Evolutionary conservation across 2,329 filamentous ascomycete genomes (phyloP).

Genomic region (Endoconidiophora laricicola): DNA sequence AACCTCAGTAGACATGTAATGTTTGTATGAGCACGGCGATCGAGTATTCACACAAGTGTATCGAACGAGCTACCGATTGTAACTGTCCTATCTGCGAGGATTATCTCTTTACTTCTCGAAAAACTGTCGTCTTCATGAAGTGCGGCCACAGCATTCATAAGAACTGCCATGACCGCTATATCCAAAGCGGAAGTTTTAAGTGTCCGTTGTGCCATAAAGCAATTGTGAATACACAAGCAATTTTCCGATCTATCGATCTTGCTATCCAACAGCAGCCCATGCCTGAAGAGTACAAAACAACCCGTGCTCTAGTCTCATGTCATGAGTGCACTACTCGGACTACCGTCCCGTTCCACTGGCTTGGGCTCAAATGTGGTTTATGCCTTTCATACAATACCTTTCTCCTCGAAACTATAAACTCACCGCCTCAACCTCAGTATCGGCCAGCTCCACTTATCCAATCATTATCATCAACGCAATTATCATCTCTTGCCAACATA

Average conservation of each 20-base stretch:
- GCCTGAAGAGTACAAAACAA: constrained; percentile 66
- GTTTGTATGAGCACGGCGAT: constrained; percentile 87
- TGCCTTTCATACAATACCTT: constrained; percentile 56
- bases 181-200: constrained; percentile 74
- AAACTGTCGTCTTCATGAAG: constrained; percentile 79
- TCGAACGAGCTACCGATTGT: constrained; percentile 85
- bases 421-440: background rate
- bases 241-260: constrained; percentile 80
- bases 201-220: constrained; percentile 95
- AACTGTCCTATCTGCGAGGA: constrained; percentile 95
- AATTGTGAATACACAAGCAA: constrained; percentile 91
- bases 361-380: constrained; percentile 74
- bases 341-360: constrained; percentile 80
- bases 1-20: constrained; percentile 52
- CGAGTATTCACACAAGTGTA: constrained; percentile 74
- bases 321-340: constrained; percentile 89
- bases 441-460: too few relatives aligned
- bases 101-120: constrained; percentile 85
- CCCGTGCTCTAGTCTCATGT: constrained; percentile 70
- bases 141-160: constrained; percentile 95
- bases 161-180: constrained; percentile 68
- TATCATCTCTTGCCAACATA: background rate
- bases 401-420: constrained; percentile 10
- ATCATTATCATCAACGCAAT: background rate
- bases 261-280: constrained; percentile 83